Percentiles rank a stretch among this genome's conserved stretches.
Evolutionary conservation across 192 early-diverging fungal species (phyloP).

Genomic region (Rhizoclosmatium globosum): DNA sequence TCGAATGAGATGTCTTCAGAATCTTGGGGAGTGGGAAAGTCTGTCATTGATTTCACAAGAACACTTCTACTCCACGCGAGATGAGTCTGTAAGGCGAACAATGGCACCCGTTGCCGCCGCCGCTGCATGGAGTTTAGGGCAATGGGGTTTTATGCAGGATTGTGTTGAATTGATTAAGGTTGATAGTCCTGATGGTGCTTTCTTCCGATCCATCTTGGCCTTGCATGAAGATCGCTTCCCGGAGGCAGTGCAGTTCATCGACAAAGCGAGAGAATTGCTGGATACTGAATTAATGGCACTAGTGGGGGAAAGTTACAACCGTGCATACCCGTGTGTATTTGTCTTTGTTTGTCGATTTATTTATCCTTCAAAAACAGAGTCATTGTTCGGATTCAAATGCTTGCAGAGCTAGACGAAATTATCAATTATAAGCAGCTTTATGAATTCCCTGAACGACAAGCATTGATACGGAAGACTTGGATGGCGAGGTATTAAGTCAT

Average conservation of each 20-base stretch:
- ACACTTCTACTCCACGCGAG: conserved; percentile 60
- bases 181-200: conserved; percentile 81
- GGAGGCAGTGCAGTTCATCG: conserved; percentile 78
- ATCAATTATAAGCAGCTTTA: conserved; percentile 86
- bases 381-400: conserved; percentile 95
- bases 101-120: conserved; percentile 91
- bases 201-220: conserved; percentile 86
- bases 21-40: conserved; percentile 92
- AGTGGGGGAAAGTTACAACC: conserved; percentile 92
- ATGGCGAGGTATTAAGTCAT: conserved; percentile 58
- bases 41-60: conserved; percentile 81
- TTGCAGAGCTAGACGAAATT: conserved; percentile 97
- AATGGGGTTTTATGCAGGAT: conserved; percentile 90
- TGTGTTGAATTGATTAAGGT: conserved; percentile 83
- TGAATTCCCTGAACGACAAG: conserved; percentile 79
- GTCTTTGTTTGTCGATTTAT: neutral
- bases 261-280: conserved; percentile 80
- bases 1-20: conserved; percentile 91
- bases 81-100: conserved; percentile 68
- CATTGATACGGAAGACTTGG: conserved; percentile 87
- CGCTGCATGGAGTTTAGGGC: conserved; percentile 90
- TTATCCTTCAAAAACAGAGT: conserved; percentile 44
- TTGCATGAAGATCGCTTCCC: conserved; percentile 81
- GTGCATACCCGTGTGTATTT: conserved; percentile 76
- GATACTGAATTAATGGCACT: conserved; percentile 87